Percentiles rank a stretch among this genome's conserved stretches.
Evolutionary conservation across 139 green algal genomes (phyloP).

Genomic region (Tetradesmus lagerheimii): DNA sequence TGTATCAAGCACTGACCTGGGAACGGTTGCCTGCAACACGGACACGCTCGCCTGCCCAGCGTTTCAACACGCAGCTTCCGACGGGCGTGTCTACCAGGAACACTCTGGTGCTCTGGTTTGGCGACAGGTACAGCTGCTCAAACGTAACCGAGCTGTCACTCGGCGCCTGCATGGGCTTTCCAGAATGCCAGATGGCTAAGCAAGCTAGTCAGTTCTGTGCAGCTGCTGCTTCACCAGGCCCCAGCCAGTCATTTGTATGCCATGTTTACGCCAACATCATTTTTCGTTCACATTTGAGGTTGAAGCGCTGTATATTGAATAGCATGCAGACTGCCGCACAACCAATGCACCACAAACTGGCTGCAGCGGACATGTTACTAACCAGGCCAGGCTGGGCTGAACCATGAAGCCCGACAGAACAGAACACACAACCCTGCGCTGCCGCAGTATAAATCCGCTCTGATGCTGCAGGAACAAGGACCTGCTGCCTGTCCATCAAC

Average conservation of each 20-base stretch:
- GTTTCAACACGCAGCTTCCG: slow-evolving; percentile 13
- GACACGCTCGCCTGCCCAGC: background rate
- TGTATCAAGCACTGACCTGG: background rate
- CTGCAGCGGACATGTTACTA: no score
- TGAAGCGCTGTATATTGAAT: background rate
- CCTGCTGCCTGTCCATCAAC: no score
- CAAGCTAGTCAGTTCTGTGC: background rate
- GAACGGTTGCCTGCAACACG: background rate
- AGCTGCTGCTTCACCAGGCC: background rate
- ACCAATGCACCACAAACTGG: no score
- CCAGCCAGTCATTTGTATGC: background rate
- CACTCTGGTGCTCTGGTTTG: background rate
- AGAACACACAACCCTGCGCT: no score
- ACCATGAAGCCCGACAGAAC: background rate
- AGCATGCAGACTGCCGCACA: no score
- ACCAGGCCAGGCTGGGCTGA: background rate
- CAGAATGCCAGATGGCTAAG: background rate
- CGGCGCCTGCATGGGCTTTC: background rate
- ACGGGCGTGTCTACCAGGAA: background rate
- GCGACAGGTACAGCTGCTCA: background rate
- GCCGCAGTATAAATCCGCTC: no score
- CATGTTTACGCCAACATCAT: background rate
- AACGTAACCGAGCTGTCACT: background rate
- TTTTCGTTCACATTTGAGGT: background rate
- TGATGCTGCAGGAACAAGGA: no score